Base-by-base conservation (phyloP, 1,284 basidiomycete species). In the Melampsora occidentalis region DNA sequence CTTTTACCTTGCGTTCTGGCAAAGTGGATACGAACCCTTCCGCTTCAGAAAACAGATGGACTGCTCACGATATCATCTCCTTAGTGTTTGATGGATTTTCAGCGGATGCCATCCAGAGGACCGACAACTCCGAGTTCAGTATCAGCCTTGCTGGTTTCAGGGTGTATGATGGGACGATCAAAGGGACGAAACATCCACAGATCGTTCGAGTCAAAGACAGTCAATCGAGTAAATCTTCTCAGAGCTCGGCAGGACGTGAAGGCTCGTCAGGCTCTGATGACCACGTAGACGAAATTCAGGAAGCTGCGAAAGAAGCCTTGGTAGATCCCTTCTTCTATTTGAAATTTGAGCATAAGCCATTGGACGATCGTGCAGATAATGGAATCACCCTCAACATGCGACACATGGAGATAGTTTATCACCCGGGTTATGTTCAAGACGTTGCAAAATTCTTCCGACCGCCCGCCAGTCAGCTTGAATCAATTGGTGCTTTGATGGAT, bases 341-440 rank as follows among this genome's bases (percentile, higher is more conserved):
- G 81, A 93, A 92, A 81, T 93, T 95, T 80, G 97, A 99, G 84
- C 90, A 90, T 78, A 95, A 94, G 80, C 97, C 97, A 9, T 85
- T 98, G 59, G 94, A 98, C 83, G 90, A 91, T 71, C 89, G 93
- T 62, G 95, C 97, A 48, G 96, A 99, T 83, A 97, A 88, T 81
- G 94, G 91, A 0, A 85, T 99, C 73, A 91, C 91, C 6, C 88
- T 97, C 71, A 90, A 90, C 77, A 93, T 99, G 91, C 89, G 94
- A 6, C 93, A 96, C 81, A 92, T 97, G 89, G 96, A 99, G 84
- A 93, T 99, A 80, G 92, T 99, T 76, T 99, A 99, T 82, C 94
- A 99, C 82, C 89, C 87, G 80, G 92, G 92, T 48, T 99, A 97
- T 82, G 87, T 99, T 57, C 96, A 99, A 85, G 92, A 92, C 1